Evolutionary conservation across 2,329 filamentous ascomycete species (phyloP).

Genomic region (Cercospora sojina): DNA sequence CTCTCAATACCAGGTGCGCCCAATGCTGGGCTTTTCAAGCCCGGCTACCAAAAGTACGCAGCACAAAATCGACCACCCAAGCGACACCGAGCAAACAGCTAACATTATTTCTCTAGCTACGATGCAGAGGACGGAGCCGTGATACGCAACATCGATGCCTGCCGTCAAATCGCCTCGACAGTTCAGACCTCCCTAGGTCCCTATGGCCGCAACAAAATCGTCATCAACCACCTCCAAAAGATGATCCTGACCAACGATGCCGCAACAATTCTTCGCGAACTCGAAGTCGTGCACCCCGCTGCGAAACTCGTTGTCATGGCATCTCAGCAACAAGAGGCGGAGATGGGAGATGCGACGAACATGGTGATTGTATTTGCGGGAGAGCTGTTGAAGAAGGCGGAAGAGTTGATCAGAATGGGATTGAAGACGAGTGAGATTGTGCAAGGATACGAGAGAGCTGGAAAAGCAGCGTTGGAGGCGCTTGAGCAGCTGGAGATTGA

Average conservation of each 20-base stretch:
- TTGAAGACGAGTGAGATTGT: slow-evolving; percentile 98
- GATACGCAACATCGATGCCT: slow-evolving; percentile 97
- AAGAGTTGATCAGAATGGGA: slow-evolving; percentile 93
- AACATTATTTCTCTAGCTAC: slow-evolving; percentile 63
- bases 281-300: slow-evolving; percentile 96
- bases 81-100: slow-evolving; percentile 29
- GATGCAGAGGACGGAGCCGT: slow-evolving; percentile 99
- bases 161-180: slow-evolving; percentile 89
- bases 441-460: slow-evolving; percentile 91
- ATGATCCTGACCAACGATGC: slow-evolving; percentile 99
- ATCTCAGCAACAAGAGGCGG: slow-evolving; percentile 95
- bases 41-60: slow-evolving; percentile 88
- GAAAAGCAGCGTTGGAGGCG: slow-evolving; percentile 78
- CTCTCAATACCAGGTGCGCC: slow-evolving; percentile 93
- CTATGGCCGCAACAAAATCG: slow-evolving; percentile 98
- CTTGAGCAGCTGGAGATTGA: slow-evolving; percentile 84
- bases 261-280: slow-evolving; percentile 92
- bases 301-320: slow-evolving; percentile 98
- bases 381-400: slow-evolving; percentile 93
- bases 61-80: slow-evolving; percentile 14
- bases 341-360: slow-evolving; percentile 99
- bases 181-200: slow-evolving; percentile 96
- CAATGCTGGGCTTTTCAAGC: slow-evolving; percentile 91
- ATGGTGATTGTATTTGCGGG: slow-evolving; percentile 94
- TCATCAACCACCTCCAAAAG: slow-evolving; percentile 99